Conservation (phyloP, 148 eudicot genomes). For the Rhododendron ferrugineum region DNA sequence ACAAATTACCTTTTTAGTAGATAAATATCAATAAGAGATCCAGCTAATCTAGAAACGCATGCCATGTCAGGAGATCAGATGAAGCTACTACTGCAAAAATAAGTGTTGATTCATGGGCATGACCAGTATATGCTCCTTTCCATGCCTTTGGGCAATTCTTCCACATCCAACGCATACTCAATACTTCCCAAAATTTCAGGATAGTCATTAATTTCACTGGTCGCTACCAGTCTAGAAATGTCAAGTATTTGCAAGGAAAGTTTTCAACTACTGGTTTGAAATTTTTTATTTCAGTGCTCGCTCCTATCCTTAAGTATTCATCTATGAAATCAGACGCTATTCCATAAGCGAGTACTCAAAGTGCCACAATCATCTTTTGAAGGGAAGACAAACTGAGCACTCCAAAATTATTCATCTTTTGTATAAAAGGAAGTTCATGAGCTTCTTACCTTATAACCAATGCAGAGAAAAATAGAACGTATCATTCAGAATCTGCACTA, state of each 20-base stretch:
- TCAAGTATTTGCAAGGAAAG: not conserved
- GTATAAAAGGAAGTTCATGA: not conserved
- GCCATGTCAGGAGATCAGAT: not conserved
- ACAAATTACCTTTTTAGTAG: no score
- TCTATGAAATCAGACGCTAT: not conserved
- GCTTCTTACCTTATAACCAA: not conserved
- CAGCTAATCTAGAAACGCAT: not conserved
- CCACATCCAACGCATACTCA: not conserved
- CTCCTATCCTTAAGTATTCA: not conserved
- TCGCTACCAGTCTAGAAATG: not conserved
- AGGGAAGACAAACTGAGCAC: not conserved
- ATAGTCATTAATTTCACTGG: not conserved
- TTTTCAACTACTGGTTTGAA: not conserved
- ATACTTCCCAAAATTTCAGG: not conserved
- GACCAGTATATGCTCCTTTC: not conserved
- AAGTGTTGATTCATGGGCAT: not conserved
- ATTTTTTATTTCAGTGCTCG: not conserved
- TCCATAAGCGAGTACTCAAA: not conserved
- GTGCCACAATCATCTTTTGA: no score
- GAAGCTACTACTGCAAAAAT: not conserved
- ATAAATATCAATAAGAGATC: no score
- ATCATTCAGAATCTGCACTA: not conserved
- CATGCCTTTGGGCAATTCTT: not conserved
- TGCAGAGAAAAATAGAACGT: not conserved
- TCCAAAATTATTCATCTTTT: not conserved